Evolutionary conservation across 78 protist genomes (phyloP).

Genomic region (Speleostelium caveatum): DNA sequence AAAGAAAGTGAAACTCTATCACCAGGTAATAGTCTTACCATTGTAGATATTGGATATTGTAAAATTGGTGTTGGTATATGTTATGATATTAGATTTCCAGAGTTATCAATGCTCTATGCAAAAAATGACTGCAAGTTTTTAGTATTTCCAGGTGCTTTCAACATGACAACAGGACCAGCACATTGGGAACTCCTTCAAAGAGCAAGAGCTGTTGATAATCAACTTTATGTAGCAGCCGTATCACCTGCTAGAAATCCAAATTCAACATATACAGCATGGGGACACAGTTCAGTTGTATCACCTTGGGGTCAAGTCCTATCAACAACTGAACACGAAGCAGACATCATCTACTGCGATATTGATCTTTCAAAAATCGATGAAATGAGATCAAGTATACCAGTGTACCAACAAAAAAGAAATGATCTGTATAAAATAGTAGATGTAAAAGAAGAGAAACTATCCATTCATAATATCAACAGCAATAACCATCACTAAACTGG

Average conservation of each 20-base stretch:
- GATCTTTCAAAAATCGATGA: slow-evolving; percentile 68
- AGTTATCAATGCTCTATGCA: slow-evolving; percentile 74
- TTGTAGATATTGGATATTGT: slow-evolving; percentile 81
- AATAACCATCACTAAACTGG: too few relatives aligned
- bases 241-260: slow-evolving; percentile 94
- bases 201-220: slow-evolving; percentile 91
- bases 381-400: slow-evolving; percentile 56
- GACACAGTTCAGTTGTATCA: slow-evolving; percentile 90
- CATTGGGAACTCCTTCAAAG: slow-evolving; percentile 98
- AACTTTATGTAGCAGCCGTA: slow-evolving; percentile 85
- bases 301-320: slow-evolving; percentile 96
- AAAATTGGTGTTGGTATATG: slow-evolving; percentile 97
- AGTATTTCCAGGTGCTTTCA: slow-evolving; percentile 98
- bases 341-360: slow-evolving; percentile 86
- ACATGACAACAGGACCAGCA: slow-evolving; percentile 98
- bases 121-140: slow-evolving; percentile 82
- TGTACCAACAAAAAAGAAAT: slow-evolving; percentile 49
- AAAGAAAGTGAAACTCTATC: slow-evolving; percentile 89
- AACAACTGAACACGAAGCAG: slow-evolving; percentile 83
- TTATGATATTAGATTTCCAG: slow-evolving; percentile 97
- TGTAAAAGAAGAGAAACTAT: not conserved
- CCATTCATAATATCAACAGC: too few relatives aligned
- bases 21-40: slow-evolving; percentile 83
- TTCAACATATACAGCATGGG: slow-evolving; percentile 93
- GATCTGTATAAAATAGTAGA: slow-evolving; percentile 21